Evolutionary conservation across 331 rosid species (phyloP), one percentile per base, ranked within the genome.

Genomic region (Stylosanthes scabra): DNA sequence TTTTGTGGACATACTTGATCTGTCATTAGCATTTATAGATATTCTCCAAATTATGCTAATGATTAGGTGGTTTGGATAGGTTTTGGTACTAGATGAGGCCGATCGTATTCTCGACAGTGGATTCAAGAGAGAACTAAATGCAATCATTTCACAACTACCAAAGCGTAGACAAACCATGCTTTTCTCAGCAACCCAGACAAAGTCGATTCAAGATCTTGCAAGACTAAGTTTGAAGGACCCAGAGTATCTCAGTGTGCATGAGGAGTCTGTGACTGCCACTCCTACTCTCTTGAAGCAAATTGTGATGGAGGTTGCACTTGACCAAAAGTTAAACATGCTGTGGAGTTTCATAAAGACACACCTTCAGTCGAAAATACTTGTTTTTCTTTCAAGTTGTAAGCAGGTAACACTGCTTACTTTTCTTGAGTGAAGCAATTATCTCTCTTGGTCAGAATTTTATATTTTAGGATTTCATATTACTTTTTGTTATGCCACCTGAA

Each of bases 151-250:
- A n/a, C 97, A 94, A 66, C 88, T 94, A 25, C 99, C 97, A 40
- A 94, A 87, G 79, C 79, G 64, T 40, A 89, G 99, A 71, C 97
- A 94, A 79, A 94, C 97, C 57, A 71, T 91, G 75, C 97, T 94
- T 15, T 91, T 91, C 83, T 94, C 99, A 1, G 99, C 99, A 61
- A 94, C 99, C 67, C 97, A 91, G 77, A 91, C 97, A 7, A 94
- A 89, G 82, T 83, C 89, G 1, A 71, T 94, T 80, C 89, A 91
- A 82, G 96, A 90, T 84, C 97, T 94, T 77, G 97, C 96, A 52
- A 84, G 99, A 73, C 89, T 94, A 51, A 91, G 99, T 88, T 87
- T 95, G 85, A 91, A 91, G 84, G 97, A 95, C 80, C 97, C 99
- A 27, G 99, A 95, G 86, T 95, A 91, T 82, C 84, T 90, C 54